Conservation (phyloP, 2,329 filamentous ascomycete genomes). For the Penicillium sp. region DNA sequence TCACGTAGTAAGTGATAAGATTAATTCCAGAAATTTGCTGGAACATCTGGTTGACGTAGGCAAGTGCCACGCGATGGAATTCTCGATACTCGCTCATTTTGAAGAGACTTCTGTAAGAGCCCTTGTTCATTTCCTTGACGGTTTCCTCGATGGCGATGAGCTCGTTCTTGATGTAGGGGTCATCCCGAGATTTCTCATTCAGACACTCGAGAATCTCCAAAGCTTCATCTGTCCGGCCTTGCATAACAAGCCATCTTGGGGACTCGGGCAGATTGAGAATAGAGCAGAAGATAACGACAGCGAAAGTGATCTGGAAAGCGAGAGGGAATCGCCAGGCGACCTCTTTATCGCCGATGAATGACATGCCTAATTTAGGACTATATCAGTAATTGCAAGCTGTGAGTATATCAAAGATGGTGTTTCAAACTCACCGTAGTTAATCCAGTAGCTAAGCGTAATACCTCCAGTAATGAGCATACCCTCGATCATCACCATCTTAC, state of each 20-base stretch:
- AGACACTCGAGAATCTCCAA: slow-evolving; percentile 47
- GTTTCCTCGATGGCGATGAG: slow-evolving; percentile 51
- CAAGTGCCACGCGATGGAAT: slow-evolving; percentile 53
- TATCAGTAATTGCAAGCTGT: background rate
- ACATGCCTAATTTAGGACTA: slow-evolving; percentile 33
- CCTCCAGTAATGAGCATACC: slow-evolving; percentile 49
- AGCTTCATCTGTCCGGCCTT: slow-evolving; percentile 53
- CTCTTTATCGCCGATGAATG: slow-evolving; percentile 46
- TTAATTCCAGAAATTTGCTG: slow-evolving; percentile 44
- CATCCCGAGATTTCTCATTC: slow-evolving; percentile 41
- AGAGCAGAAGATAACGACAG: slow-evolving; percentile 48
- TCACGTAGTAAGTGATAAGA: slow-evolving; percentile 41
- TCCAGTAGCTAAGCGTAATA: slow-evolving; percentile 48
- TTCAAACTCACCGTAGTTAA: slow-evolving; percentile 41
- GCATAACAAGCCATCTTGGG: slow-evolving; percentile 55
- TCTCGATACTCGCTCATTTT: slow-evolving; percentile 54
- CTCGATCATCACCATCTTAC: slow-evolving; percentile 51
- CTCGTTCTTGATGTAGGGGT: slow-evolving; percentile 44
- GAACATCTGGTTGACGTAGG: slow-evolving; percentile 56
- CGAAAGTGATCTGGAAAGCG: slow-evolving; percentile 55
- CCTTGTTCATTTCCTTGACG: slow-evolving; percentile 46
- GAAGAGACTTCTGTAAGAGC: slow-evolving; percentile 55
- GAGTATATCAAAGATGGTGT: background rate
- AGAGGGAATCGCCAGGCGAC: slow-evolving; percentile 54
- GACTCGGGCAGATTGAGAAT: slow-evolving; percentile 53